Evolutionary conservation across 1,284 basidiomycete genomes (phyloP).

Genomic region (Clitocybe nebularis): DNA sequence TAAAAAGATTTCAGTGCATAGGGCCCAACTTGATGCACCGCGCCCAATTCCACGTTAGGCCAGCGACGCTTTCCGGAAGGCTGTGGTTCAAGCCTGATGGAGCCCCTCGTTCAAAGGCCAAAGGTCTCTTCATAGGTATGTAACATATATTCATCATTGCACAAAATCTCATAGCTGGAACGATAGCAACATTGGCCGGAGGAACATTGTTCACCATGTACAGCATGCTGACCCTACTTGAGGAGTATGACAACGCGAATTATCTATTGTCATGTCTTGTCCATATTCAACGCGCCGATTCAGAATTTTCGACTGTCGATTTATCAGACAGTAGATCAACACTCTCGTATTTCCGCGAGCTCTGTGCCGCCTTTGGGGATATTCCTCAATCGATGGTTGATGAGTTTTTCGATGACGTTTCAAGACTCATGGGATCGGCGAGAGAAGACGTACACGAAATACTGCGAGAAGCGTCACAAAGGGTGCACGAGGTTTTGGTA

Average conservation of each 20-base stretch:
- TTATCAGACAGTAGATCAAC: slow-evolving; percentile 21
- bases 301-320: slow-evolving; percentile 21
- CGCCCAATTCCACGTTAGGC: slow-evolving; percentile 16
- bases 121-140: slow-evolving; percentile 27
- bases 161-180: no score
- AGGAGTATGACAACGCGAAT: slow-evolving; percentile 22
- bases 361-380: slow-evolving; percentile 19
- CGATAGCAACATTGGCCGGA: slow-evolving; percentile 14
- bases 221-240: slow-evolving; percentile 15
- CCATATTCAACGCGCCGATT: slow-evolving; percentile 26
- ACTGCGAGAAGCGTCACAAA: slow-evolving; percentile 21
- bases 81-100: slow-evolving; percentile 30
- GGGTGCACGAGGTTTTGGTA: slow-evolving; percentile 23
- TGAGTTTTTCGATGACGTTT: slow-evolving; percentile 21
- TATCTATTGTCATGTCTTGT: slow-evolving; percentile 22
- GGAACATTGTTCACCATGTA: slow-evolving; percentile 20
- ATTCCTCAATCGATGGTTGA: slow-evolving; percentile 20
- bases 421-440: slow-evolving; percentile 14
- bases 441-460: slow-evolving; percentile 19
- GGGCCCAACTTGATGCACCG: slow-evolving; percentile 13
- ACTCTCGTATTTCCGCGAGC: slow-evolving; percentile 21
- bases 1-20: slow-evolving; percentile 10
- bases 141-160: slow-evolving; percentile 3
- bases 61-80: slow-evolving; percentile 21
- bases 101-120: slow-evolving; percentile 27